These are phyloP conservation scores for Hypocreales sp. DNA, from an alignment of 2,329 filamentous ascomycete species.

Conservation along the genomic window DNA sequence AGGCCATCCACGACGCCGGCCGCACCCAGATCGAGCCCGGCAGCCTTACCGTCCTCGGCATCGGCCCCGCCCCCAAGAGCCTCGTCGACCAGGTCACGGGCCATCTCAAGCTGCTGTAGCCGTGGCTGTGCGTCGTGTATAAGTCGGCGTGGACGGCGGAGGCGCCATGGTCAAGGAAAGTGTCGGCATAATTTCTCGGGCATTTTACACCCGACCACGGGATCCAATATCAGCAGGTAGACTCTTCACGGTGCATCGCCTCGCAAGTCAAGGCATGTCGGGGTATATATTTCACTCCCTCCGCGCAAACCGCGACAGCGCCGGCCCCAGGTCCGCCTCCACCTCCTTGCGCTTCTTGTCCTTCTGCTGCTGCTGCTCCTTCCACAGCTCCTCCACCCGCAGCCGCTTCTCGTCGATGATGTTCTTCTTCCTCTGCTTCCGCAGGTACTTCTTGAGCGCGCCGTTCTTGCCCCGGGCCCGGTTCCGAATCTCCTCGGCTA, in stretches of 20 bases:
- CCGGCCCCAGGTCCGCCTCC: slow-evolving; percentile 66
- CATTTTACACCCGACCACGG: too few species aligned
- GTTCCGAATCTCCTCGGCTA: slow-evolving; percentile 53
- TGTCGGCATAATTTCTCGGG: slow-evolving; percentile 1
- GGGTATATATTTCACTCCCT: too few species aligned
- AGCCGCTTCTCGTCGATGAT: slow-evolving; percentile 91
- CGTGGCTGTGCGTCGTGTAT: background rate
- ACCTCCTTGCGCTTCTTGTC: slow-evolving; percentile 46
- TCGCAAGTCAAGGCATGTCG: too few species aligned
- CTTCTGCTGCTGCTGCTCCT: slow-evolving; percentile 52
- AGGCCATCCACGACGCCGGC: slow-evolving; percentile 89
- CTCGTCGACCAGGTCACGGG: slow-evolving; percentile 78
- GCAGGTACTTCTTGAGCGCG: slow-evolving; percentile 69
- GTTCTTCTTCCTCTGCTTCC: slow-evolving; percentile 87
- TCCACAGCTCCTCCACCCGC: slow-evolving; percentile 69
- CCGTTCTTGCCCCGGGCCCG: slow-evolving; percentile 80
- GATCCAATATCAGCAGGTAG: too few species aligned
- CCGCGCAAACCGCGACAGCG: slow-evolving; percentile 69
- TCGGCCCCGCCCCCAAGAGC: slow-evolving; percentile 69
- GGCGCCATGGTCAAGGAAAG: background rate
- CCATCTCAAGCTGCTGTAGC: slow-evolving; percentile 63
- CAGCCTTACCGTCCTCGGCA: slow-evolving; percentile 80
- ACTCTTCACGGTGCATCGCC: too few species aligned
- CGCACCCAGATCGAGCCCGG: slow-evolving; percentile 92
- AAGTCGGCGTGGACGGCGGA: background rate